Conservation (phyloP, 2,329 filamentous ascomycete genomes). For the Metarhizium rileyi region DNA sequence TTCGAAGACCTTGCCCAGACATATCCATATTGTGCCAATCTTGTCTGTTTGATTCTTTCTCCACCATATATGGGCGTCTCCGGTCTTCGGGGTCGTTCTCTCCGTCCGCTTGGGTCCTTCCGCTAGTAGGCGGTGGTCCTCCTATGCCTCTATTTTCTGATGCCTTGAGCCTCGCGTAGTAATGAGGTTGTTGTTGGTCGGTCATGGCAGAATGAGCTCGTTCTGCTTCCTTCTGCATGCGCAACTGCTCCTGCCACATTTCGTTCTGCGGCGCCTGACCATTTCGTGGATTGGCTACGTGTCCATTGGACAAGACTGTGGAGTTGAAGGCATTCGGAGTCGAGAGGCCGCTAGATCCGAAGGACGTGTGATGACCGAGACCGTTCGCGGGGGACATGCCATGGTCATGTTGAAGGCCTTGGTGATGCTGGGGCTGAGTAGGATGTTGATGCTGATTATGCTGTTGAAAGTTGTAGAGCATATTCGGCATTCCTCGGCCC, state of each 20-base stretch:
- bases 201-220: constrained; percentile 62
- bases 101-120: constrained; percentile 36
- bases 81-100: constrained; percentile 48
- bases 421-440: constrained; percentile 54
- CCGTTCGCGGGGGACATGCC: constrained; percentile 43
- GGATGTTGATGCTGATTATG: constrained; percentile 53
- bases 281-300: constrained; percentile 35
- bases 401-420: constrained; percentile 50
- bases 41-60: constrained; percentile 58
- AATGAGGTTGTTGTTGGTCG: constrained; percentile 54
- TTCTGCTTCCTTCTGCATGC: constrained; percentile 68
- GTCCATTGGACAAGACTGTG: constrained; percentile 47
- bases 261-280: constrained; percentile 47
- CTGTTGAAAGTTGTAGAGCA: constrained; percentile 62
- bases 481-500: constrained; percentile 46
- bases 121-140: constrained; percentile 40
- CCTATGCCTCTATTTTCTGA: constrained; percentile 58
- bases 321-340: constrained; percentile 52
- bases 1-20: constrained; percentile 87
- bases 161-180: constrained; percentile 64
- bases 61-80: constrained; percentile 54
- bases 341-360: constrained; percentile 39
- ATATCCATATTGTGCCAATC: constrained; percentile 92
- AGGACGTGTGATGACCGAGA: constrained; percentile 33
- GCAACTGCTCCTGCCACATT: constrained; percentile 84